Evolutionary conservation across 176 grass and related monocot species (phyloP).

Genomic region (Raddia distichophylla): DNA sequence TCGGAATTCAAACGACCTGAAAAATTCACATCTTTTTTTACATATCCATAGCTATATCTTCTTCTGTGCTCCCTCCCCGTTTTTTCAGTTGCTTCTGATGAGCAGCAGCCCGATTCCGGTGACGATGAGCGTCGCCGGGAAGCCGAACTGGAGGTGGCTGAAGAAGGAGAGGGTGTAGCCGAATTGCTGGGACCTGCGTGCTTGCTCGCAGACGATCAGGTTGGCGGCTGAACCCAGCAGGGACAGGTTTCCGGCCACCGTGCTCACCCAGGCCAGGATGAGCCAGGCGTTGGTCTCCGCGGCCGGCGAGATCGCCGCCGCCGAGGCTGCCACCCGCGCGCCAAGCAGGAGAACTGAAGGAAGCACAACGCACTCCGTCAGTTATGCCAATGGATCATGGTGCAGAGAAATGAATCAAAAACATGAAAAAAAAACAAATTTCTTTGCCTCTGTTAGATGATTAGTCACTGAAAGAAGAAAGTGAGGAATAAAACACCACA

Average conservation of each 20-base stretch:
- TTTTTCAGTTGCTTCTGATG: slow-evolving; percentile 45
- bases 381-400: background rate
- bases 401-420: background rate
- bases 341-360: slow-evolving; percentile 68
- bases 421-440: background rate
- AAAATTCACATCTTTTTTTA: slow-evolving; percentile 25
- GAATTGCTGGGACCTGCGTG: slow-evolving; percentile 57
- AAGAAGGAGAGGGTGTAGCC: slow-evolving; percentile 90
- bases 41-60: background rate
- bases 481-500: too few relatives aligned
- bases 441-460: background rate
- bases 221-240: slow-evolving; percentile 89
- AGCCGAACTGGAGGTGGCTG: slow-evolving; percentile 74
- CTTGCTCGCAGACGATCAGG: slow-evolving; percentile 93
- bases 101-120: slow-evolving; percentile 72
- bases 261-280: slow-evolving; percentile 92
- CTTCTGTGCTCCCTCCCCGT: too few relatives aligned
- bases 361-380: background rate
- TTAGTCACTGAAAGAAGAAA: background rate
- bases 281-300: slow-evolving; percentile 80
- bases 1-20: background rate
- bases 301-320: slow-evolving; percentile 54
- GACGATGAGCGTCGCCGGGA: slow-evolving; percentile 64
- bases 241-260: slow-evolving; percentile 93
- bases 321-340: slow-evolving; percentile 70